A percentile compares a stretch with the other conserved stretches of the same genome.
Evolutionary conservation across 139 green algal species (phyloP).

Genomic region (Pseudopediastrum boryanum): DNA sequence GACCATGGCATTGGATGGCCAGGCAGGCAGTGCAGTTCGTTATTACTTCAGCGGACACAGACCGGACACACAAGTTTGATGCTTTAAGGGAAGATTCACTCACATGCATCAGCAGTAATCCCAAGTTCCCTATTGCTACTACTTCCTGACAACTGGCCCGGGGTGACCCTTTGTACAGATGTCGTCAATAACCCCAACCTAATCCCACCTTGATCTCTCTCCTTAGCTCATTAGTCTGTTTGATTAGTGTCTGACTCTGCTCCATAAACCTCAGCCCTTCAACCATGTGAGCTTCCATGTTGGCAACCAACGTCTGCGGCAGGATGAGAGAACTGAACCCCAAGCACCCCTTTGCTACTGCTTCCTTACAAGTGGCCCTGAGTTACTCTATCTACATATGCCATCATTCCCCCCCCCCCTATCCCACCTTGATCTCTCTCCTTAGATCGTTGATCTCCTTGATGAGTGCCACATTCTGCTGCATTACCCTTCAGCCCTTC

Average conservation of each 20-base stretch:
- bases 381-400: no score
- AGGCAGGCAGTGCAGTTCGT: background rate
- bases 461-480: constrained; percentile 88
- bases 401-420: no score
- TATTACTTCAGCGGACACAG: background rate
- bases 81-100: background rate
- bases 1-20: no score
- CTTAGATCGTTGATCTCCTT: constrained; percentile 90
- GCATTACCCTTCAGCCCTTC: constrained; percentile 59
- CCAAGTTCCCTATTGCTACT: no score
- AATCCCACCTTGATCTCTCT: constrained; percentile 70
- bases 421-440: constrained; percentile 70
- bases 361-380: no score
- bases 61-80: background rate
- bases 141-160: no score
- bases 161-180: no score
- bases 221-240: constrained; percentile 89
- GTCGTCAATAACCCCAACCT: no score
- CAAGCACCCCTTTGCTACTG: no score
- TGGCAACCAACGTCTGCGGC: no score
- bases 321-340: no score
- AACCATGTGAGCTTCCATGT: constrained; percentile 16
- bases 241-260: constrained; percentile 88
- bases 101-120: no score
- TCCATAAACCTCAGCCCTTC: constrained; percentile 59